Percentiles rank a stretch among this genome's conserved stretches.
phyloP scores from a whole-genome alignment of 2,329 filamentous ascomycete species.

The Ophiosphaerella korrae region DNA sequence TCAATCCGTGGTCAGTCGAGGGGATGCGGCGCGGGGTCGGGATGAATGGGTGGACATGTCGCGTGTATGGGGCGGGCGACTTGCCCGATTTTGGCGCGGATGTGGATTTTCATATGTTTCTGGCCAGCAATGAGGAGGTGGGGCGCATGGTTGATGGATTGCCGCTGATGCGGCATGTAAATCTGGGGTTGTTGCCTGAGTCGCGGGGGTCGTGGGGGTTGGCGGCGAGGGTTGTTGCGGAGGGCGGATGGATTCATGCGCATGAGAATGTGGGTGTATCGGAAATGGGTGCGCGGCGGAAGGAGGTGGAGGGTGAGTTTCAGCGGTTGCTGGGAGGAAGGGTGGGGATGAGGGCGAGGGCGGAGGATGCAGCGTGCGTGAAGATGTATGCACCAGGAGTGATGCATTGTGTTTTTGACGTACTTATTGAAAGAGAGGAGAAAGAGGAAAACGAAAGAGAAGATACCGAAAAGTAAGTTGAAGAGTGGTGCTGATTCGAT shows the following conservation, averaged over 20 bases:
- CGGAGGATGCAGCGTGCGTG: constrained; percentile 58
- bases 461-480: too few species aligned
- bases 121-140: constrained; percentile 49
- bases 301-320: constrained; percentile 50
- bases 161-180: constrained; percentile 59
- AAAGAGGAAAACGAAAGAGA: neutral
- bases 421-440: constrained; percentile 32
- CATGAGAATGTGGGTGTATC: constrained; percentile 62
- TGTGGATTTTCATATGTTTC: constrained; percentile 46
- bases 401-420: constrained; percentile 66
- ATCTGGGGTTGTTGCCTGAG: constrained; percentile 62
- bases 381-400: constrained; percentile 68
- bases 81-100: neutral
- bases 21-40: constrained; percentile 49
- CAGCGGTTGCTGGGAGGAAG: constrained; percentile 39
- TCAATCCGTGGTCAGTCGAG: constrained; percentile 66
- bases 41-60: constrained; percentile 47
- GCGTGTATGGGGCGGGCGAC: constrained; percentile 5
- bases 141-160: neutral
- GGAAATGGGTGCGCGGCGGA: constrained; percentile 29
- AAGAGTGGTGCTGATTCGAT: too few species aligned
- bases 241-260: constrained; percentile 63
- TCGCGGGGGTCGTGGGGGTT: constrained; percentile 56
- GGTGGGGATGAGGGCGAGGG: constrained; percentile 33
- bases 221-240: constrained; percentile 53